Percentiles rank a stretch among this genome's conserved stretches.
These are phyloP conservation scores for Tardiomyces blankii DNA, from an alignment of 1,139 yeast species.

Conservation along the genomic window DNA sequence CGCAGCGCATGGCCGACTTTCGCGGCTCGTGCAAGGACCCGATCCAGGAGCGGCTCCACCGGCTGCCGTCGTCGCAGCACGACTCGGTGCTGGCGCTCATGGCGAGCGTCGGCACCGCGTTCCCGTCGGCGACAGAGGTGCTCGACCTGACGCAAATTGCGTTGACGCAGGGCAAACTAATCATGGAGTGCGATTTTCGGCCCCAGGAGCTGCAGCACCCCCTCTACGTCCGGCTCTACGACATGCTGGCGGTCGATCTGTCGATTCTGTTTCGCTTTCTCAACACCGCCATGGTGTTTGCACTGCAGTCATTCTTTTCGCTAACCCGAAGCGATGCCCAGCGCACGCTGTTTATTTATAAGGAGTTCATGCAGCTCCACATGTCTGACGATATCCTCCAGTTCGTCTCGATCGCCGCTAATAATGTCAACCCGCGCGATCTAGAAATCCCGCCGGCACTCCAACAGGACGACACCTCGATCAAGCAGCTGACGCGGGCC, in stretches of 20 bases:
- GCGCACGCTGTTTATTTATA: slow-evolving; percentile 16
- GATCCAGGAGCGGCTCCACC: slow-evolving; percentile 13
- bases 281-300: slow-evolving; percentile 13
- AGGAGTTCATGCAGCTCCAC: slow-evolving; percentile 19
- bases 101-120: not conserved
- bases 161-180: slow-evolving; percentile 13
- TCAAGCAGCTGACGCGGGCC: slow-evolving; percentile 13
- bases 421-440: slow-evolving; percentile 9
- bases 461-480: slow-evolving; percentile 8
- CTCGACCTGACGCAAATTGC: slow-evolving; percentile 13
- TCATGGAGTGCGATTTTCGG: slow-evolving; percentile 16
- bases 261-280: slow-evolving; percentile 15
- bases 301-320: slow-evolving; percentile 15
- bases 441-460: slow-evolving; percentile 14
- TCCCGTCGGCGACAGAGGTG: not conserved
- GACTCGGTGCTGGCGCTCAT: not conserved
- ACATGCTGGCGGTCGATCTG: slow-evolving; percentile 14
- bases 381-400: slow-evolving; percentile 13
- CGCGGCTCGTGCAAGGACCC: slow-evolving; percentile 11
- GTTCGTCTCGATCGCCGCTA: slow-evolving; percentile 12
- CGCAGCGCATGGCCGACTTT: slow-evolving; percentile 14
- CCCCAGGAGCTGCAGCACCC: slow-evolving; percentile 10
- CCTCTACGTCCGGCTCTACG: slow-evolving; percentile 12
- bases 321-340: slow-evolving; percentile 16
- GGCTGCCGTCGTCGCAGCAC: slow-evolving; percentile 11